Evolutionary conservation across 2,329 filamentous ascomycete species (phyloP).

Genomic region (Xylaria sp.): DNA sequence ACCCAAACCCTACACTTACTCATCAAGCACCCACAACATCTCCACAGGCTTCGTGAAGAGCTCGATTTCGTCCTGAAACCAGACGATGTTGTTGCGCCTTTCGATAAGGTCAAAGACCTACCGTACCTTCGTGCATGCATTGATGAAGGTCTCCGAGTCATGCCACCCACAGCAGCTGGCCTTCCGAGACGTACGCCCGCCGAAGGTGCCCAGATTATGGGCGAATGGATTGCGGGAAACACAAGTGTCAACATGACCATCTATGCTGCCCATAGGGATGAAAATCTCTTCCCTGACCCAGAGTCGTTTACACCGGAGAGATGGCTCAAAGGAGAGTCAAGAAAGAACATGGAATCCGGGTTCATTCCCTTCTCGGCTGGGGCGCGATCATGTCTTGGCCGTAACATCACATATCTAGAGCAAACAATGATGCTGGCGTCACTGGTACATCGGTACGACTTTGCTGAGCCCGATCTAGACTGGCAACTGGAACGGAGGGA

Average conservation of each 20-base stretch:
- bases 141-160: constrained; percentile 60
- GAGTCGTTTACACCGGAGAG: neutral
- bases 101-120: constrained; percentile 61
- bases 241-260: constrained; percentile 58
- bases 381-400: constrained; percentile 10
- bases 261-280: constrained; percentile 53
- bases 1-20: constrained; percentile 64
- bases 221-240: constrained; percentile 57
- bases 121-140: constrained; percentile 63
- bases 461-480: neutral
- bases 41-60: constrained; percentile 57
- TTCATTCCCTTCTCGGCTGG: constrained; percentile 16
- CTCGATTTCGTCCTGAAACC: constrained; percentile 56
- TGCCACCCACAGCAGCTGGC: constrained; percentile 56
- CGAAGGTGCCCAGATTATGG: constrained; percentile 56
- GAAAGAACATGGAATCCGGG: neutral
- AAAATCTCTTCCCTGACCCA: constrained; percentile 23
- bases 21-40: constrained; percentile 56
- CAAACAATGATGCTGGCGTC: constrained; percentile 5
- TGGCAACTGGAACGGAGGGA: constrained; percentile 11
- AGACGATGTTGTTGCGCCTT: constrained; percentile 57
- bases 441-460: constrained; percentile 9
- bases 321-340: constrained; percentile 2
- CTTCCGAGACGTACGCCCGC: constrained; percentile 58
- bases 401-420: constrained; percentile 12